phyloP scores from a whole-genome alignment of 129 eudicot genomes.

The Centrapalus pauciflorus region DNA sequence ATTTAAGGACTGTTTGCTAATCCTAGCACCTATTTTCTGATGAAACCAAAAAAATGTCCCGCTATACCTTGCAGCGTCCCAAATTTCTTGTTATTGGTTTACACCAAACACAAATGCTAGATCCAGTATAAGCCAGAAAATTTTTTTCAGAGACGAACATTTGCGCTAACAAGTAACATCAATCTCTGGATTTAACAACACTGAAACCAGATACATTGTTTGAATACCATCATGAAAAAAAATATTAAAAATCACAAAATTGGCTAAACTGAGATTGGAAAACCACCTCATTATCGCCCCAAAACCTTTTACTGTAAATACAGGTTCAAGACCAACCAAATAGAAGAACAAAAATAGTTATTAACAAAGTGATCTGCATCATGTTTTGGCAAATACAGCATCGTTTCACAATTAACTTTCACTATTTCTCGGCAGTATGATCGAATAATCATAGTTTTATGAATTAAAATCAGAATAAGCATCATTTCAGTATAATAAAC shows the following conservation, averaged over 20 bases:
- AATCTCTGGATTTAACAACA: background rate
- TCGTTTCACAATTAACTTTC: no score
- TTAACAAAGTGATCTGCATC: background rate
- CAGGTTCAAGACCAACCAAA: background rate
- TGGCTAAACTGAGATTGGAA: background rate
- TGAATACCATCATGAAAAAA: background rate
- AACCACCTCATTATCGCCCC: background rate
- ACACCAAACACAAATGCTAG: conserved; percentile 1
- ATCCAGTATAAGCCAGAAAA: background rate
- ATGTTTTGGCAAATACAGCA: background rate
- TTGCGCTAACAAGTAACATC: background rate
- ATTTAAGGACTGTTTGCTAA: background rate
- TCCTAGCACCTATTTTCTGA: background rate
- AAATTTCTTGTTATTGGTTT: background rate
- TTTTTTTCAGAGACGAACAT: background rate
- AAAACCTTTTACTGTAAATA: background rate
- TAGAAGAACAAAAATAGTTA: background rate
- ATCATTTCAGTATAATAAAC: no score
- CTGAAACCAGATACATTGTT: background rate
- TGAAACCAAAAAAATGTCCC: background rate
- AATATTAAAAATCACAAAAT: background rate
- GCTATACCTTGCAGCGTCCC: background rate
- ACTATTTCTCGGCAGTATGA: no score
- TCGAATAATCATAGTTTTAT: no score
- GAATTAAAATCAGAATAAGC: no score